These are phyloP conservation scores for Cornus controversa DNA, from an alignment of 148 eudicot genomes.

Conservation along the genomic window DNA sequence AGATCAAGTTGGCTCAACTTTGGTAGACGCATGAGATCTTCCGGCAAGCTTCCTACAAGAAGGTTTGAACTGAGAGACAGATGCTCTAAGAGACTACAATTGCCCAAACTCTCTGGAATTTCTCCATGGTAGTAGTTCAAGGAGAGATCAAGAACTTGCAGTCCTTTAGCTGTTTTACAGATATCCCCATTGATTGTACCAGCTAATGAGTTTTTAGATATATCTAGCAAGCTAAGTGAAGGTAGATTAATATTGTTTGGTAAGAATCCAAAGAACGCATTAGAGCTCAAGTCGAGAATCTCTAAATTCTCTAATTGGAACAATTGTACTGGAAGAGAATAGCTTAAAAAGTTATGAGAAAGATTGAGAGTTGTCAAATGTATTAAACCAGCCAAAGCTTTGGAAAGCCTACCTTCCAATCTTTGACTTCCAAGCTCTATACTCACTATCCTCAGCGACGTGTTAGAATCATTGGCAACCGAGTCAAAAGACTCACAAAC, in stretches of 20 bases:
- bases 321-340: constrained; percentile 19
- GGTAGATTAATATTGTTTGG: constrained; percentile 24
- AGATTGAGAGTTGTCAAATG: constrained; percentile 34
- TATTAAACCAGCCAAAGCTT: constrained; percentile 22
- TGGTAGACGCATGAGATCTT: constrained; percentile 19
- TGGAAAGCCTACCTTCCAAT: constrained; percentile 19
- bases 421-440: constrained; percentile 20
- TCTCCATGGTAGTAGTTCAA: constrained; percentile 19
- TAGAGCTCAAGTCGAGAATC: constrained; percentile 29
- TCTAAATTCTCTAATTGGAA: constrained; percentile 23
- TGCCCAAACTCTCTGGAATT: constrained; percentile 22
- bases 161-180: constrained; percentile 20
- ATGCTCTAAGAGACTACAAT: constrained; percentile 22
- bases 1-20: constrained; percentile 18
- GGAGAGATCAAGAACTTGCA: constrained; percentile 8
- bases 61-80: constrained; percentile 22
- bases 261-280: constrained; percentile 19
- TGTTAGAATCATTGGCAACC: neutral
- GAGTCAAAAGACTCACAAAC: constrained; percentile 14
- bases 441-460: constrained; percentile 19
- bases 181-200: constrained; percentile 24
- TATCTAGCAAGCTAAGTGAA: constrained; percentile 14
- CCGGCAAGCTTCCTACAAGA: constrained; percentile 24
- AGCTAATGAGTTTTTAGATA: constrained; percentile 23
- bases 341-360: constrained; percentile 23